Conservation (phyloP, 257 asterid genomes). For the Penstemon eatonii region DNA sequence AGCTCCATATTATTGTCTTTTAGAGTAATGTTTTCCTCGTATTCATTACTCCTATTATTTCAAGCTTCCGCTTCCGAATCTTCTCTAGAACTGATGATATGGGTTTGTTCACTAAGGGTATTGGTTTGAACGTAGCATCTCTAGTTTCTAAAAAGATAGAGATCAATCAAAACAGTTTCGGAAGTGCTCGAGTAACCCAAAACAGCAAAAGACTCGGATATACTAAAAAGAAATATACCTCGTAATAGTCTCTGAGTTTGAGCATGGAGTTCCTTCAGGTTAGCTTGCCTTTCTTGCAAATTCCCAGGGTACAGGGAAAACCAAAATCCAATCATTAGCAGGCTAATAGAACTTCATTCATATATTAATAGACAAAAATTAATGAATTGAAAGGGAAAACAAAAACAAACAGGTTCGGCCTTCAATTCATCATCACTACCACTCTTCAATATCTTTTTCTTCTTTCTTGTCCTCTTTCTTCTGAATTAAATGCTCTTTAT, state of each 20-base stretch:
- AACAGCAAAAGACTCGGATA: background rate
- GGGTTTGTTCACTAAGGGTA: conserved; percentile 68
- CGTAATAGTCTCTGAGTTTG: conserved; percentile 82
- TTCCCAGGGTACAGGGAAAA: conserved; percentile 7
- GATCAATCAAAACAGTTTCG: conserved; percentile 9
- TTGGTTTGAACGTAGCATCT: conserved; percentile 71
- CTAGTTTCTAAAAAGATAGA: conserved; percentile 53
- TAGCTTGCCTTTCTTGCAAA: conserved; percentile 63
- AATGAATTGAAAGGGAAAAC: background rate
- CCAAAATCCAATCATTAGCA: conserved; percentile 3
- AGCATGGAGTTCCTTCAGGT: conserved; percentile 75
- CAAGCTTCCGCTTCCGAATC: too few species aligned
- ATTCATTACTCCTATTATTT: too few species aligned
- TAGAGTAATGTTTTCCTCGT: too few species aligned
- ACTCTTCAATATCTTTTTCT: conserved; percentile 41
- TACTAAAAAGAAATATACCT: conserved; percentile 45
- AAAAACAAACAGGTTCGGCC: conserved; percentile 21
- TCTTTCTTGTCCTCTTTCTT: conserved; percentile 37
- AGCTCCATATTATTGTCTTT: too few species aligned
- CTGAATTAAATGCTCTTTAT: too few species aligned
- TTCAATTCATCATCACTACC: conserved; percentile 32
- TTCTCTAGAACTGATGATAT: too few species aligned
- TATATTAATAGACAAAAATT: background rate
- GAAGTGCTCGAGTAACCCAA: background rate
- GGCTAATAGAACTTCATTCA: background rate